Base-by-base conservation (phyloP, 768 basidiomycete genomes). In the Suillus discolor region DNA sequence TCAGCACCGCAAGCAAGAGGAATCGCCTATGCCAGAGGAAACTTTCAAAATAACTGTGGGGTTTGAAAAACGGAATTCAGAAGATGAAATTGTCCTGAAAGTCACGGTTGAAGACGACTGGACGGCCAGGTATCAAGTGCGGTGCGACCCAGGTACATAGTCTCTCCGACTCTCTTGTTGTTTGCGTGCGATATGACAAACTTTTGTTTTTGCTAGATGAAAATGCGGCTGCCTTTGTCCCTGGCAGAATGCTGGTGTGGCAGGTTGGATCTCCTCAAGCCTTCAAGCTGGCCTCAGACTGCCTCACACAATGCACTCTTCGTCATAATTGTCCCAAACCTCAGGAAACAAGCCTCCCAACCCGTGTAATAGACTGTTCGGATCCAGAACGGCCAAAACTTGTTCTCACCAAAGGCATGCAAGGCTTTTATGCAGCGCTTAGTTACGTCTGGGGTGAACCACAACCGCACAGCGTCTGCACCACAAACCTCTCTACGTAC, bases 361-460 rank as follows among this genome's bases (percentile, higher is more conserved):
- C 55, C 31, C 63, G 63, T 23, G 63, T 64, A 20, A 36, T 61
- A 16, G 65, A 66, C 12, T 66, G 65, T n/a, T 41, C 65, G 38
- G 38, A 63, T 23, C 65, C 62, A 16, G 23, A 63, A 49, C 51
- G 16, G 28, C 65, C 62, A 23, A 66, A 8, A 23, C 47, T 66
- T 42, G 18, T 57, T 16, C 16, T 42, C 16, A 63, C 47, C 8
- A 12, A 18, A 9, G 51, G 51, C 38, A 15, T n/a, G 36, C 65
- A 28, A 36, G 62, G 62, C n/a, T 31, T 39, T 57, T 66, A 66
- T 38, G 51, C 38, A 41, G 42, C 65, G 11, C 34, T 66, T 11
- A 66, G 65, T 42, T 66, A 66, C 13, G 65, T 66, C 23, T 66
- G 65, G 65, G 65, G 65, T 34, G 65, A 57, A 39, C 42, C 65